Evolutionary conservation across 2,329 filamentous ascomycete species (phyloP).

Genomic region (Rachicladosporium sp.): DNA sequence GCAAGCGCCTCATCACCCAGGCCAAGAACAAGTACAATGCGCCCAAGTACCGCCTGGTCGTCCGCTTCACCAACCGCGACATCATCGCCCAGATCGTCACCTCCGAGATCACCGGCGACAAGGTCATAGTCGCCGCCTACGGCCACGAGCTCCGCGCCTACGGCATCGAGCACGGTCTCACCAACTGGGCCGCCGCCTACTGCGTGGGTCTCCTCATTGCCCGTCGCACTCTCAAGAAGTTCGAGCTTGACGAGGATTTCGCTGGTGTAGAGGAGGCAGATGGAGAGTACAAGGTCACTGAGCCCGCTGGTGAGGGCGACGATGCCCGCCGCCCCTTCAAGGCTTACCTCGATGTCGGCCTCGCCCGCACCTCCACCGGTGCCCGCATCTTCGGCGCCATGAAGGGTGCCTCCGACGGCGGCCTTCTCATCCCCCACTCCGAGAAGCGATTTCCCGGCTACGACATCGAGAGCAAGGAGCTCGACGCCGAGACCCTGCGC

Average conservation of each 20-base stretch:
- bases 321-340: constrained; percentile 95
- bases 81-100: constrained; percentile 96
- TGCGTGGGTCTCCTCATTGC: constrained; percentile 92
- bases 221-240: constrained; percentile 93
- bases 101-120: constrained; percentile 95
- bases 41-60: constrained; percentile 98
- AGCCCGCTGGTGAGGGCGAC: constrained; percentile 81
- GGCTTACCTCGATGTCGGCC: constrained; percentile 95
- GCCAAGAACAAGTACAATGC: constrained; percentile 99
- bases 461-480: constrained; percentile 96
- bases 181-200: constrained; percentile 99
- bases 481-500: constrained; percentile 90
- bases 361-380: constrained; percentile 93
- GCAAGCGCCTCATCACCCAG: constrained; percentile 98
- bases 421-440: constrained; percentile 92
- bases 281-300: constrained; percentile 91
- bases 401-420: constrained; percentile 98
- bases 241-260: constrained; percentile 87
- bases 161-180: constrained; percentile 94
- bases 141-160: constrained; percentile 96
- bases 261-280: constrained; percentile 91
- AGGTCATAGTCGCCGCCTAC: constrained; percentile 88
- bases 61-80: constrained; percentile 76
- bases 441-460: constrained; percentile 99
- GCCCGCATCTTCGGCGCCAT: constrained; percentile 98